Conservation (phyloP, 768 basidiomycete species). For the Phlegmacium glaucopus region DNA sequence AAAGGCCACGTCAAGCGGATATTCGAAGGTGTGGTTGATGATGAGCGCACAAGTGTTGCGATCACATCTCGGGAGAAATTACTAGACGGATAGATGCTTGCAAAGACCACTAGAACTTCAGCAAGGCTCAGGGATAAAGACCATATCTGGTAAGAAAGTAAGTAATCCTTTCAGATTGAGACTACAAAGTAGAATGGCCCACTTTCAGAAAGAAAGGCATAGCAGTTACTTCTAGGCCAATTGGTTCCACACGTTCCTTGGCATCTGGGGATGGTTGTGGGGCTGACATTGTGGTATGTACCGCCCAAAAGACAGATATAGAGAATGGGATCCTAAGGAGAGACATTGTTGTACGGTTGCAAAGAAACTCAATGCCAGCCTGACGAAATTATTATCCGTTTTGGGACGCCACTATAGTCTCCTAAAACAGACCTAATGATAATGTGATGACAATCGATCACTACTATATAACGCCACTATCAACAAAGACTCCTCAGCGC, state of each 20-base stretch:
- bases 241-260: slow-evolving; percentile 17
- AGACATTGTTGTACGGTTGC: slow-evolving; percentile 9
- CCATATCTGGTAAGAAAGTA: slow-evolving; percentile 6
- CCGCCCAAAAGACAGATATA: slow-evolving; percentile 21
- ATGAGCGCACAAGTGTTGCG: slow-evolving; percentile 2
- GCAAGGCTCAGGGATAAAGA: slow-evolving; percentile 17
- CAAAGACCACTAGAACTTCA: slow-evolving; percentile 16
- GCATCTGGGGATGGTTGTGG: slow-evolving; percentile 22
- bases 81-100: slow-evolving; percentile 8
- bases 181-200: not conserved
- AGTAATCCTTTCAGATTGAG: not conserved
- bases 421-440: too few species aligned
- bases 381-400: too few species aligned
- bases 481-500: too few species aligned
- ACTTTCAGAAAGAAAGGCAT: slow-evolving; percentile 22
- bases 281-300: slow-evolving; percentile 22
- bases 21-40: not conserved
- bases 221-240: slow-evolving; percentile 17
- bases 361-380: too few species aligned
- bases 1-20: slow-evolving; percentile 6
- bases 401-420: too few species aligned
- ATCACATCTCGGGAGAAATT: slow-evolving; percentile 2
- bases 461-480: too few species aligned
- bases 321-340: slow-evolving; percentile 21
- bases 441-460: too few species aligned